Base-by-base conservation (phyloP, 208 protist genomes). In the Balamuthia mandrillaris region DNA sequence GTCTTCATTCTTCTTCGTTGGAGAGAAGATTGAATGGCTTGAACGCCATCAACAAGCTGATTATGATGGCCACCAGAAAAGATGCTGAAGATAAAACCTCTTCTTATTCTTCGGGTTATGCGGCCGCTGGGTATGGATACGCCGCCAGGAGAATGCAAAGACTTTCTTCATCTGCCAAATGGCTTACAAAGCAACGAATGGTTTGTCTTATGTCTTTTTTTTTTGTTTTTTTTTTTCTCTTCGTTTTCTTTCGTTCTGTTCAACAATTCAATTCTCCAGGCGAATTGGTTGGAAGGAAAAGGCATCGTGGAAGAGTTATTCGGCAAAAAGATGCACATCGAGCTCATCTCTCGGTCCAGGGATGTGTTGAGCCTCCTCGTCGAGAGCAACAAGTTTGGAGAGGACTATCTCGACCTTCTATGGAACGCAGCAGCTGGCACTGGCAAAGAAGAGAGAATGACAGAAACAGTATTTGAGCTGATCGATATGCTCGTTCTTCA, bases 391-490 rank as follows among this genome's bases (percentile, higher is more conserved):
- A 77, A 45, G 16, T 79, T 79, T 18, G 45, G 29, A 29, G 70
- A 79, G n/a, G 70, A 79, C 31, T 49, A 79, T 49, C 52, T 79
- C 70, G 58, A 79, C 45, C 21, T 79, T 27, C 52, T 79, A 49
- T 79, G 70, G 70, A 58, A 49, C 70, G 70, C 70, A 1, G 70
- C 70, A 1, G 70, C 58, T 14, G 70, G 70, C 47, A 79, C 52
- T 29, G 70, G 70, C 45, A 79, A 79, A 49, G 47, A 79, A 37
- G 70, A 79, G 45, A 24, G 70, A 21, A 79, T 79, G 47, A 79
- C 70, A 49, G 70, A 79, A 42, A 79, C 70, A 18, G 58, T 79
- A 16, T 79, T 60, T 37, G 70, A 79, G 47, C 70, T 79, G n/a
- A 60, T 79, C 27, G 70, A 79, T 29, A 42, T 60, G 31, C 31